phyloP scores from a whole-genome alignment of 306 rosid genomes.

The Rosa lucieae region DNA sequence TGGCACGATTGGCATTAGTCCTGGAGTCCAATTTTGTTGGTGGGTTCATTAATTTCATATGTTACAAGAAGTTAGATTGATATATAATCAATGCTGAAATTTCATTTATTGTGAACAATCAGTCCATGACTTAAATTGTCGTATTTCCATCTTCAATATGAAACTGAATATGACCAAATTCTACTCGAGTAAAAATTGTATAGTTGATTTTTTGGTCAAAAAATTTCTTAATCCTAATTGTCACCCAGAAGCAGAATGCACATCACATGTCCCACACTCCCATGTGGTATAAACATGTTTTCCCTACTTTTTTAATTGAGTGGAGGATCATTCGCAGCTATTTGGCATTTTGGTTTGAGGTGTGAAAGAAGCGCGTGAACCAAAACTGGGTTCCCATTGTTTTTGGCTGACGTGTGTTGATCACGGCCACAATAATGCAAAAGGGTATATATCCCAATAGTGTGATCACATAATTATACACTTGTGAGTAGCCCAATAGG shows the following conservation, averaged over 20 bases:
- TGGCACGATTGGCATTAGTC: background rate
- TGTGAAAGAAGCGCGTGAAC: background rate
- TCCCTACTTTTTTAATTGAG: background rate
- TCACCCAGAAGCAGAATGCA: background rate
- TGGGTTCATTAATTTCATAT: background rate
- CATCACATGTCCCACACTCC: background rate
- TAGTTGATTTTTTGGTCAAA: background rate
- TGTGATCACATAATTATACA: background rate
- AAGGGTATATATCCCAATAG: background rate
- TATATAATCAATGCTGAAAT: background rate
- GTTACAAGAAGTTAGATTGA: background rate
- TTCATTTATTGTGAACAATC: background rate
- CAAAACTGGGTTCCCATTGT: background rate
- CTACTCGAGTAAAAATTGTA: background rate
- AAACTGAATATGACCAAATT: background rate
- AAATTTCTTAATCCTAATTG: background rate
- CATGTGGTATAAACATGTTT: background rate
- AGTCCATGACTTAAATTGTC: background rate
- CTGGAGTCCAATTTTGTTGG: background rate
- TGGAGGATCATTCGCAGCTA: background rate
- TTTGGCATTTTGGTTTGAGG: background rate
- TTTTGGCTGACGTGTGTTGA: conserved; percentile 7
- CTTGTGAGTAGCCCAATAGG: background rate
- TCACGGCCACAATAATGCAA: background rate
- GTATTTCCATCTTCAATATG: background rate